Evolutionary conservation across 2,329 filamentous ascomycete species (phyloP), one percentile per base, ranked within the genome.

Genomic region (Karstenula rhodostoma): DNA sequence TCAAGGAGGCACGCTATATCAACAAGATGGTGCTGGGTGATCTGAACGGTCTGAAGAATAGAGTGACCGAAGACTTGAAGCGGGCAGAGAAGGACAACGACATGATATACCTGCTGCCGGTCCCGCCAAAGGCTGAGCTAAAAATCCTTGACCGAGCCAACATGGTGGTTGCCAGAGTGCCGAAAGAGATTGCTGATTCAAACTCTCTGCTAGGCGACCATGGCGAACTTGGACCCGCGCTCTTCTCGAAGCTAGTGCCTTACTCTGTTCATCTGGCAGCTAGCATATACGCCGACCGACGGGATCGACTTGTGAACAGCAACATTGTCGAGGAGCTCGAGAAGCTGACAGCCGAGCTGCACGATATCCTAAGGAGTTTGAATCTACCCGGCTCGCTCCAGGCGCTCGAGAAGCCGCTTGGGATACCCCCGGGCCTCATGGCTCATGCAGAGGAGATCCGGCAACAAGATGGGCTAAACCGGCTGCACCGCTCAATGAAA

Each of bases 31-130:
- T 99, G 0, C 81, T 92, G 3, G 90, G 90, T 1, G 95, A 98
- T 75, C 80, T 99, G 29, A 90, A 92, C 57, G 90, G 89, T 0
- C 79, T 99, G 59, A 97, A 96, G 80, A 89, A 84, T 61, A 89
- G 90, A 62, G 90, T 97, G 0, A 86, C 90, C 35, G 94, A 97
- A 68, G 93, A 97, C 67, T 73, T 99, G 66, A 97, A 96, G 79
- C 85, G 94, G 49, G 94, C 94, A 0, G 94, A 98, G 76, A 96
- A 92, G 77, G 95, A 99, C 73, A 99, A 99, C 67, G 94, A 99
- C 75, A 84, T 96, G 69, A 97, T 99, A 17, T 99, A 97, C 75
- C 82, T 98, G 86, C 85, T 91, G 54, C 85, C 90, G 0, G 93
- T 98, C 1, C 93, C 94, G 2, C 88, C 93, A 12, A 97, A 97